These are phyloP conservation scores for Pleurotus djamor DNA, from an alignment of 768 basidiomycete species.

Conservation along the genomic window DNA sequence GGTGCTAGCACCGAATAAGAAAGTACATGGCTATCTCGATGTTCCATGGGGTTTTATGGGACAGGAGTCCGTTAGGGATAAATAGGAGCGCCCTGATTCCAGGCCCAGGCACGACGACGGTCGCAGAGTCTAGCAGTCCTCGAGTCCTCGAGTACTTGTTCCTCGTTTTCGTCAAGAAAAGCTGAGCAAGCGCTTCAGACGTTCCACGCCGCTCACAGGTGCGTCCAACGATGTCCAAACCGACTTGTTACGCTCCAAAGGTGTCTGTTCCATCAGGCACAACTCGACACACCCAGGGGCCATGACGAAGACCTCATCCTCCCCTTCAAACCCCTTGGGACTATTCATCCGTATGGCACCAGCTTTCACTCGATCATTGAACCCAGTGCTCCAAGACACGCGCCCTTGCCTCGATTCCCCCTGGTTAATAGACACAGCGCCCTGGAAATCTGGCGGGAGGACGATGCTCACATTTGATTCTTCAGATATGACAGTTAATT, in stretches of 20 bases:
- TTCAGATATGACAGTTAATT: conserved; percentile 11
- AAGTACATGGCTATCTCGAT: no score
- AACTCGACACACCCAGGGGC: conserved; percentile 9
- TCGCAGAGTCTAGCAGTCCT: not conserved
- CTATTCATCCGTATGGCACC: conserved; percentile 10
- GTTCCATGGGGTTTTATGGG: no score
- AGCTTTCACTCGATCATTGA: conserved; percentile 7
- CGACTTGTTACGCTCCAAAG: not conserved
- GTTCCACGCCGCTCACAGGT: not conserved
- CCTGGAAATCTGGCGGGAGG: conserved; percentile 10
- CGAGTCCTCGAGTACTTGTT: not conserved
- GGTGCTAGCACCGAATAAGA: no score
- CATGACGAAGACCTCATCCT: conserved; percentile 13
- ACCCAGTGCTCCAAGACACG: conserved; percentile 7
- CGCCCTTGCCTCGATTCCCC: conserved; percentile 7
- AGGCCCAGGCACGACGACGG: not conserved
- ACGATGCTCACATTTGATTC: conserved; percentile 8
- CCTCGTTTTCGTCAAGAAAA: not conserved
- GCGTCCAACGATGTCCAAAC: conserved; percentile 4
- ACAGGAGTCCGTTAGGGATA: no score
- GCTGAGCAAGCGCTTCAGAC: conserved; percentile 6
- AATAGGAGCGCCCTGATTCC: no score
- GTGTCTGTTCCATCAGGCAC: conserved; percentile 7
- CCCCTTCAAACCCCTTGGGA: conserved; percentile 4
- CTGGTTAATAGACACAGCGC: conserved; percentile 10